A percentile compares a stretch with the other conserved stretches of the same genome.
Evolutionary conservation across 257 asterid genomes (phyloP).

Genomic region (Nicotiana knightiana): DNA sequence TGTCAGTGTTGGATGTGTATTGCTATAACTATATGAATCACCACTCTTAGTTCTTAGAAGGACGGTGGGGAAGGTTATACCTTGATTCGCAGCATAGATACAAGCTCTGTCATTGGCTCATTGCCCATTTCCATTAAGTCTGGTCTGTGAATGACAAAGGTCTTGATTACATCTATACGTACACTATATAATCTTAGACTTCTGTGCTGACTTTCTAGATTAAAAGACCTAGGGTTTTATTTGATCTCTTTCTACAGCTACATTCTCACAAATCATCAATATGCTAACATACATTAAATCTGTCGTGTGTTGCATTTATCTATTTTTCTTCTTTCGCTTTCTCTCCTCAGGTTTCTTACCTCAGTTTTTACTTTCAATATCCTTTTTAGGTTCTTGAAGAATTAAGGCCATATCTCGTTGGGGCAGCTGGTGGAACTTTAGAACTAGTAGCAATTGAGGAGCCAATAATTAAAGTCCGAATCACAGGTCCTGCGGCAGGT

Average conservation of each 20-base stretch:
- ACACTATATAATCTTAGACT: neutral
- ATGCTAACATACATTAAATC: neutral
- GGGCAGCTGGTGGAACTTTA: slow-evolving; percentile 89
- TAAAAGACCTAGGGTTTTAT: neutral
- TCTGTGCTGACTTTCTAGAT: neutral
- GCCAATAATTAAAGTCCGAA: slow-evolving; percentile 79
- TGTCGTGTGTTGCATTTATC: neutral
- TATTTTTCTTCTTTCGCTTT: neutral
- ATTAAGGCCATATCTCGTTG: slow-evolving; percentile 80
- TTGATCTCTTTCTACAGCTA: neutral
- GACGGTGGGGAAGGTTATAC: too few relatives aligned
- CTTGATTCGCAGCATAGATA: neutral
- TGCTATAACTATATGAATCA: too few relatives aligned
- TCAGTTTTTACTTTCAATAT: neutral
- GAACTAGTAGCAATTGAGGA: slow-evolving; percentile 77
- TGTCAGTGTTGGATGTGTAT: too few relatives aligned
- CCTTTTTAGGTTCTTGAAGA: slow-evolving; percentile 71
- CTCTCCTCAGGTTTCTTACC: neutral
- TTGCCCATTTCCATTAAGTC: too few relatives aligned
- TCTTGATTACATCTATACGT: neutral
- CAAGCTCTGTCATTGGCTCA: neutral
- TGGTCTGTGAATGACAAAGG: neutral
- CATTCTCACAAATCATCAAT: neutral
- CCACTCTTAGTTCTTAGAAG: too few relatives aligned
- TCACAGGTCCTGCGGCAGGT: slow-evolving; percentile 84